Evolutionary conservation across 371 early-diverging fungal species (phyloP).

Genomic region (Mucor lusitanicus): DNA sequence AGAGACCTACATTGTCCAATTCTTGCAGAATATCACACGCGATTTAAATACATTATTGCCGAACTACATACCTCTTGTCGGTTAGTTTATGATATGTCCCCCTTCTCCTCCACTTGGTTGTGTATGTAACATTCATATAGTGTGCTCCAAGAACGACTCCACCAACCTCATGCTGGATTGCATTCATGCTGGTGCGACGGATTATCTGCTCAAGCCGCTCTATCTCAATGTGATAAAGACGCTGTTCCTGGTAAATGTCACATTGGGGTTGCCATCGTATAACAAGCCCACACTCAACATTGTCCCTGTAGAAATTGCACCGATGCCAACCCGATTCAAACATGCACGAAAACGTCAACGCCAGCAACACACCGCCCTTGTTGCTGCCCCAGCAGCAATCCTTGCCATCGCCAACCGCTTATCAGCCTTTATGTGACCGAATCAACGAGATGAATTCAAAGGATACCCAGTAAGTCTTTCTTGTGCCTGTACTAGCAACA

Average conservation of each 20-base stretch:
- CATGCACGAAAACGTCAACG: constrained; percentile 16
- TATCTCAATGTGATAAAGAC: constrained; percentile 53
- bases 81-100: neutral
- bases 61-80: constrained; percentile 25
- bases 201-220: constrained; percentile 54
- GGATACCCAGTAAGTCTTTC: constrained; percentile 12
- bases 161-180: constrained; percentile 41
- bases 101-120: neutral
- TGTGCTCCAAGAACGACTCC: constrained; percentile 31
- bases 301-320: constrained; percentile 15
- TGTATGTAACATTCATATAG: constrained; percentile 10
- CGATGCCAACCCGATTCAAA: constrained; percentile 15
- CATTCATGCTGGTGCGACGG: constrained; percentile 54
- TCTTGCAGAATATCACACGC: constrained; percentile 12
- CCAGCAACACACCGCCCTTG: constrained; percentile 3
- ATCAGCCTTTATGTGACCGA: constrained; percentile 21
- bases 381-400: neutral
- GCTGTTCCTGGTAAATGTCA: constrained; percentile 49
- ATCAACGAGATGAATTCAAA: constrained; percentile 22
- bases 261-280: neutral
- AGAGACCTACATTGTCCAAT: constrained; percentile 1
- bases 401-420: constrained; percentile 4
- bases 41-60: constrained; percentile 14
- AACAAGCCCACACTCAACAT: neutral
- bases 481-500: neutral